phyloP scores from a whole-genome alignment of 2,329 filamentous ascomycete genomes.

The Cercospora janseana region DNA sequence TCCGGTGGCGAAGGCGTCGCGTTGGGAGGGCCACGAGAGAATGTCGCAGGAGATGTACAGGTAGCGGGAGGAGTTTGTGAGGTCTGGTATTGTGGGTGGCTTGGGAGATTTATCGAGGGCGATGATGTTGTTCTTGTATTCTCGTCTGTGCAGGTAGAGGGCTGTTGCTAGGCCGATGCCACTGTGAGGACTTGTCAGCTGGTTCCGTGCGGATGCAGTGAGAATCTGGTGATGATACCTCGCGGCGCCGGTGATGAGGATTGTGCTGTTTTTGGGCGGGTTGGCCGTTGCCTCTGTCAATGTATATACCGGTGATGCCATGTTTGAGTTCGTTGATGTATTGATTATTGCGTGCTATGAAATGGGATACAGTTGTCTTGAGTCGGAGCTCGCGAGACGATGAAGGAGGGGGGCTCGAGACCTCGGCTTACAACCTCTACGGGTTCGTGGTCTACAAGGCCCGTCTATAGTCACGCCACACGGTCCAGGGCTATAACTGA shows the following conservation, averaged over 20 bases:
- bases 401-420: conserved; percentile 9
- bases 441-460: neutral
- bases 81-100: conserved; percentile 20
- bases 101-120: conserved; percentile 29
- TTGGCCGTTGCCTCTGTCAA: conserved; percentile 28
- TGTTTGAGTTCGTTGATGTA: conserved; percentile 10
- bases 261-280: conserved; percentile 30
- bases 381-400: conserved; percentile 1
- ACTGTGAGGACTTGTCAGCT: conserved; percentile 12
- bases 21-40: conserved; percentile 47
- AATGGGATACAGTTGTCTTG: neutral
- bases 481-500: neutral
- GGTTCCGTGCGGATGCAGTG: neutral
- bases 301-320: conserved; percentile 33
- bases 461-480: neutral
- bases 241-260: conserved; percentile 35
- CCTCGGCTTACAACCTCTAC: conserved; percentile 7
- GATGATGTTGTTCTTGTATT: conserved; percentile 33
- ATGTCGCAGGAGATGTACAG: conserved; percentile 44
- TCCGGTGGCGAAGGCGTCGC: conserved; percentile 45
- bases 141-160: conserved; percentile 30
- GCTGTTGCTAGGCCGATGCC: conserved; percentile 37
- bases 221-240: conserved; percentile 5
- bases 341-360: neutral
- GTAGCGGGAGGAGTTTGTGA: conserved; percentile 32